A percentile compares a stretch with the other conserved stretches of the same genome.
phyloP scores from a whole-genome alignment of 2,329 filamentous ascomycete genomes.

The Epicoccum nigrum region DNA sequence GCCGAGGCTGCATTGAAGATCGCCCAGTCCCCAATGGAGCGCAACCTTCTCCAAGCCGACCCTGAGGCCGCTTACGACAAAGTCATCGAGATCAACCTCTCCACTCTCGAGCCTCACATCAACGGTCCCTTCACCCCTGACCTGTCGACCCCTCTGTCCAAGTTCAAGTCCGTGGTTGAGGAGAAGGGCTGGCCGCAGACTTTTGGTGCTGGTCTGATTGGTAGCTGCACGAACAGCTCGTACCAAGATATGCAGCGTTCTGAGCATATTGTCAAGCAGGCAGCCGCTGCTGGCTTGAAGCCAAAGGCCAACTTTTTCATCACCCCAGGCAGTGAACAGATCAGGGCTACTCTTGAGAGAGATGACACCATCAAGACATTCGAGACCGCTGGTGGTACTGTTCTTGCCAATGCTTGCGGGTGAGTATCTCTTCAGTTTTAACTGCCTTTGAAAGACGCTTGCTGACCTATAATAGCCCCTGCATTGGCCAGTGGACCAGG shows the following conservation, averaged over 20 bases:
- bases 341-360: constrained; percentile 88
- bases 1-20: constrained; percentile 70
- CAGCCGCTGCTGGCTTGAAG: constrained; percentile 84
- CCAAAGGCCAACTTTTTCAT: constrained; percentile 93
- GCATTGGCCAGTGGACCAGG: constrained; percentile 93
- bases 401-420: constrained; percentile 92
- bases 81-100: constrained; percentile 87
- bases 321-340: constrained; percentile 95
- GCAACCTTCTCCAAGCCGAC: constrained; percentile 77
- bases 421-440: constrained; percentile 14
- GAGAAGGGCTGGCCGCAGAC: constrained; percentile 88
- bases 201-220: constrained; percentile 91
- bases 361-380: constrained; percentile 88
- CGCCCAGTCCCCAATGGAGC: constrained; percentile 62
- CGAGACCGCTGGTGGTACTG: constrained; percentile 80
- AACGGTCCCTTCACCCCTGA: constrained; percentile 98
- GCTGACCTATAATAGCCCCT: constrained; percentile 61
- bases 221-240: constrained; percentile 98
- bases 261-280: constrained; percentile 91
- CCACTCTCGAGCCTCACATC: constrained; percentile 89
- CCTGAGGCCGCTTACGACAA: constrained; percentile 85
- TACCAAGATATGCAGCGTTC: constrained; percentile 98
- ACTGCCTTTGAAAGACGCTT: not conserved
- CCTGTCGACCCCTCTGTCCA: constrained; percentile 87
- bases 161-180: constrained; percentile 84